Conservation (phyloP, 352 stramenopile genomes). For the Phytophthora macrochlamydospora region DNA sequence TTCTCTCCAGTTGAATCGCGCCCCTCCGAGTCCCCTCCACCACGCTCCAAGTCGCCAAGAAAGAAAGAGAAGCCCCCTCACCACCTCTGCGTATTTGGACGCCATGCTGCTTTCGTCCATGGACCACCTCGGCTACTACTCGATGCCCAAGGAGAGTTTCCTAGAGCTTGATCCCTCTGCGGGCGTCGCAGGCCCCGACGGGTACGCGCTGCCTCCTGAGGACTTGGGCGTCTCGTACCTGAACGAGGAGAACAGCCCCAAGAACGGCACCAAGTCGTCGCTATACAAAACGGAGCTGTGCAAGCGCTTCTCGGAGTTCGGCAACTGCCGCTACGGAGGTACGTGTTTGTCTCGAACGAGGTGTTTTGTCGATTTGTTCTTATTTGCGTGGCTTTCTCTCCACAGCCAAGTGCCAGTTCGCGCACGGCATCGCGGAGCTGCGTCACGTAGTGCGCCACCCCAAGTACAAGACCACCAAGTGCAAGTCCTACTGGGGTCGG, state of each 20-base stretch:
- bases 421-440: constrained; percentile 78
- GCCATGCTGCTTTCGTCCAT: constrained; percentile 82
- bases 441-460: constrained; percentile 85
- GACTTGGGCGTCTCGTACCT: constrained; percentile 54
- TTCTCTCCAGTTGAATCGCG: too few relatives aligned
- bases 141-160: constrained; percentile 76
- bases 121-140: constrained; percentile 86
- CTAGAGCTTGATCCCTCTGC: constrained; percentile 66
- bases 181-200: constrained; percentile 25
- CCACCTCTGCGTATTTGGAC: not conserved
- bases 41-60: not conserved
- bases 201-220: constrained; percentile 53
- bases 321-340: constrained; percentile 88
- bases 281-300: constrained; percentile 90
- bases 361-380: not conserved
- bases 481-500: constrained; percentile 91
- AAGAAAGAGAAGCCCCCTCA: not conserved
- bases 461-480: constrained; percentile 93
- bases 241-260: constrained; percentile 84
- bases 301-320: constrained; percentile 88
- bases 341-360: not conserved
- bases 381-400: constrained; percentile 1
- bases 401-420: constrained; percentile 88
- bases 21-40: not conserved
- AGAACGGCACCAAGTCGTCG: constrained; percentile 87